These are phyloP conservation scores for Nyctanthes arbortristis DNA, from an alignment of 257 asterid genomes.

Conservation along the genomic window DNA sequence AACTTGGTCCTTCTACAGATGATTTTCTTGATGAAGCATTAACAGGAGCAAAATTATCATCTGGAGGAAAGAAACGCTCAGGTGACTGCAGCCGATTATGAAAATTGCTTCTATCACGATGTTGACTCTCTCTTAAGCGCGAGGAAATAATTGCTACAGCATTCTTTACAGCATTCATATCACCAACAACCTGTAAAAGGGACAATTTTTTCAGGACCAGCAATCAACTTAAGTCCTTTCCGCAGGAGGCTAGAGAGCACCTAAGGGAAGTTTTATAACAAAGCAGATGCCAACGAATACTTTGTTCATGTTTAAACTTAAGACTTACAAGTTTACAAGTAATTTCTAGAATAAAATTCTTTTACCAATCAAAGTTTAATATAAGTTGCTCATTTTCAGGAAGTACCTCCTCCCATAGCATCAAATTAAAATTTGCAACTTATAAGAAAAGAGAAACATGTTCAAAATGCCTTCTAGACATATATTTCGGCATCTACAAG, in stretches of 20 bases:
- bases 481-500: constrained; percentile 1
- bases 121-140: constrained; percentile 96
- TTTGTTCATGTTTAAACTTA: background rate
- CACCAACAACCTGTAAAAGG: constrained; percentile 75
- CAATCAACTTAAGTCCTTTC: constrained; percentile 7
- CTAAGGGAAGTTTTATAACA: background rate
- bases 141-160: constrained; percentile 75
- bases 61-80: constrained; percentile 61
- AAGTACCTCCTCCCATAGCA: background rate
- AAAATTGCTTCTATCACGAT: constrained; percentile 81
- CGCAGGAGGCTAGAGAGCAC: background rate
- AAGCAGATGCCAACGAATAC: background rate
- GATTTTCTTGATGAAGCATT: constrained; percentile 39
- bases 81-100: constrained; percentile 67
- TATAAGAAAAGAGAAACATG: background rate
- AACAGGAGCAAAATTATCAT: constrained; percentile 63
- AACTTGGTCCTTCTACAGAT: constrained; percentile 60
- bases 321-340: background rate
- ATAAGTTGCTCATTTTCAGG: background rate
- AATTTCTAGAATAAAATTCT: background rate
- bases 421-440: background rate
- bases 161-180: constrained; percentile 68
- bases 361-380: background rate
- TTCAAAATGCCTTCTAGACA: constrained; percentile 1
- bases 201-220: constrained; percentile 14